These are phyloP conservation scores for Leptographium wingfieldii DNA, from an alignment of 2,329 filamentous ascomycete species.

Conservation along the genomic window DNA sequence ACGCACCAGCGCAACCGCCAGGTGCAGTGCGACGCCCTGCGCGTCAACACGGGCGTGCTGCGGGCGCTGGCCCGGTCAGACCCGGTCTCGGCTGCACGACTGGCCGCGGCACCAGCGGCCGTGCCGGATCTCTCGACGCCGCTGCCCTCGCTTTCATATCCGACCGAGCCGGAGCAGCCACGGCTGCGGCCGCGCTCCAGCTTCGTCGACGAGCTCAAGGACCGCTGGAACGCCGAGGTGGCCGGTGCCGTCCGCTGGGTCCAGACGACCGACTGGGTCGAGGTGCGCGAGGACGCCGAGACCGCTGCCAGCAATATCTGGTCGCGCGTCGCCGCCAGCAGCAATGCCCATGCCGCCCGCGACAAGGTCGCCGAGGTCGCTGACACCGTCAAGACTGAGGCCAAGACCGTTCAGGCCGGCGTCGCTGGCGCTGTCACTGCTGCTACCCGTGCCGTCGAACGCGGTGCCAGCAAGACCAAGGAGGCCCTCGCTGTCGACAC, in stretches of 20 bases:
- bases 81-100: conserved; percentile 26
- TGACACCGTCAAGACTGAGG: conserved; percentile 20
- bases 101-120: conserved; percentile 19
- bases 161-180: conserved; percentile 21
- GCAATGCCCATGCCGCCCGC: conserved; percentile 16
- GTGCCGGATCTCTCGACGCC: conserved; percentile 8
- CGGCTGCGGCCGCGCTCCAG: conserved; percentile 38
- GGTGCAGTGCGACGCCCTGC: conserved; percentile 42
- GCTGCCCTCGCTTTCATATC: neutral
- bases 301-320: conserved; percentile 31
- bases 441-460: neutral
- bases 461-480: conserved; percentile 6
- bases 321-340: conserved; percentile 24
- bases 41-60: conserved; percentile 42
- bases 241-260: conserved; percentile 53
- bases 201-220: conserved; percentile 57
- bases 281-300: conserved; percentile 47
- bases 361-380: conserved; percentile 10
- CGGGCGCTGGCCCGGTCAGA: conserved; percentile 30
- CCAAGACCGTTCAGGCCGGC: conserved; percentile 9
- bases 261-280: conserved; percentile 53
- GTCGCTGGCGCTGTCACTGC: neutral
- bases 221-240: conserved; percentile 66
- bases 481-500: conserved; percentile 18
- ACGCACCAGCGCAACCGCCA: conserved; percentile 57